Evolutionary conservation across 768 basidiomycete genomes (phyloP).

Genomic region (Xerocomellus amylosporus): DNA sequence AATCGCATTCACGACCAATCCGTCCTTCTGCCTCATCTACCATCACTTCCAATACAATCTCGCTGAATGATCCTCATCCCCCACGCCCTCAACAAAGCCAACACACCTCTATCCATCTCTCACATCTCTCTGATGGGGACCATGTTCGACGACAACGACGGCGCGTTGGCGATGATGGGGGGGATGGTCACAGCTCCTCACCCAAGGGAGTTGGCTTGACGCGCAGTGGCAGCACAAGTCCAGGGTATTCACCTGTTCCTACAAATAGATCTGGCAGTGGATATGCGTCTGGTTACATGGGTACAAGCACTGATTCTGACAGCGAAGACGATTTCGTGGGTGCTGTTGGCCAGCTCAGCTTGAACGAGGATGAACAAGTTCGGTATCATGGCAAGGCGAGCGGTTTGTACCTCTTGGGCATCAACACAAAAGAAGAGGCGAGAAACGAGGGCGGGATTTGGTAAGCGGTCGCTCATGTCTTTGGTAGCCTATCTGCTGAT

Average conservation of each 20-base stretch:
- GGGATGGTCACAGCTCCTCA: conserved; percentile 4
- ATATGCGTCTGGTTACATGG: conserved; percentile 27
- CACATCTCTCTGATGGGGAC: conserved; percentile 21
- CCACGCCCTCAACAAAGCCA: conserved; percentile 5
- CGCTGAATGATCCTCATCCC: conserved; percentile 14
- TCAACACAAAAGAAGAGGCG: conserved; percentile 56
- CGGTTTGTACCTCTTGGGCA: conserved; percentile 70
- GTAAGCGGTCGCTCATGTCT: conserved; percentile 35
- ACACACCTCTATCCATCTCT: conserved; percentile 11
- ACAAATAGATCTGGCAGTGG: conserved; percentile 15
- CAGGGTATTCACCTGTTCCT: conserved; percentile 16
- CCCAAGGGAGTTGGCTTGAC: conserved; percentile 3
- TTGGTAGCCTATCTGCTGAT: conserved; percentile 18
- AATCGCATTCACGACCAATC: neutral
- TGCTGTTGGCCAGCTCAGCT: conserved; percentile 79
- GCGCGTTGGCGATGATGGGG: conserved; percentile 35
- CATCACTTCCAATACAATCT: conserved; percentile 3
- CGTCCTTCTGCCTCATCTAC: neutral
- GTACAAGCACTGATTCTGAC: conserved; percentile 32
- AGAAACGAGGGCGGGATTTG: conserved; percentile 77
- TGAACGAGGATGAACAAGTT: conserved; percentile 86
- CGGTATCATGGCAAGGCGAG: conserved; percentile 85
- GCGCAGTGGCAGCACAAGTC: conserved; percentile 19
- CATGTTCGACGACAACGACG: conserved; percentile 49
- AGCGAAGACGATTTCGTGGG: conserved; percentile 52